Conservation (phyloP, 2,329 filamentous ascomycete genomes). For the Ceratocystis diversiconidia region DNA sequence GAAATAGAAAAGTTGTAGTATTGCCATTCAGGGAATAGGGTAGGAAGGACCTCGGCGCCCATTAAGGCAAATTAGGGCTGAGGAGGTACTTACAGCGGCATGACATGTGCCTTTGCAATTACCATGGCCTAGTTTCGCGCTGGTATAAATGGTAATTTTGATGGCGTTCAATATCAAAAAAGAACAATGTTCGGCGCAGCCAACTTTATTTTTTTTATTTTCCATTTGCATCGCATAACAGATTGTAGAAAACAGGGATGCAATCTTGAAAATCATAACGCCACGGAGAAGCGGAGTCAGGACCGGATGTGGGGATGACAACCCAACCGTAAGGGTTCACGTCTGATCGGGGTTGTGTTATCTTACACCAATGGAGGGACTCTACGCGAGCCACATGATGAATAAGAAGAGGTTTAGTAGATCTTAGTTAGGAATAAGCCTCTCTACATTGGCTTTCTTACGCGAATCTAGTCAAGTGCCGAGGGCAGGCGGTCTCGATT, state of each 20-base stretch:
- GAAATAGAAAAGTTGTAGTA: not conserved
- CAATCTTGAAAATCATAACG: too few species aligned
- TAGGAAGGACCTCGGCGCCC: not conserved
- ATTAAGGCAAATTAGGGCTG: not conserved
- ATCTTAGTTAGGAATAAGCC: not conserved
- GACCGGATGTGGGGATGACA: constrained; percentile 3
- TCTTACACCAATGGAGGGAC: not conserved
- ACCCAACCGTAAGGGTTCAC: not conserved
- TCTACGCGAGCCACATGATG: not conserved
- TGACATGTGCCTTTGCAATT: not conserved
- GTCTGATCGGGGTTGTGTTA: not conserved
- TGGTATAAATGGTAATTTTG: not conserved
- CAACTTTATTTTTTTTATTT: not conserved
- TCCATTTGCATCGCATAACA: not conserved
- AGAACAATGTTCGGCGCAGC: too few species aligned
- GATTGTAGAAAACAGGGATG: not conserved
- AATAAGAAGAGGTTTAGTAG: not conserved
- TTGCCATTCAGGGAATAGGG: not conserved
- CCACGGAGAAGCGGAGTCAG: constrained; percentile 9
- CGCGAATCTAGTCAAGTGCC: not conserved
- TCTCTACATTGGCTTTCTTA: not conserved
- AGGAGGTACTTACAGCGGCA: not conserved
- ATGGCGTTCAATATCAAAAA: not conserved
- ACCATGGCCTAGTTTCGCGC: not conserved
- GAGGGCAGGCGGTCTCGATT: not conserved